These are phyloP conservation scores for Gossypium stocksii DNA, from an alignment of 345 rosid genomes.

Conservation along the genomic window DNA sequence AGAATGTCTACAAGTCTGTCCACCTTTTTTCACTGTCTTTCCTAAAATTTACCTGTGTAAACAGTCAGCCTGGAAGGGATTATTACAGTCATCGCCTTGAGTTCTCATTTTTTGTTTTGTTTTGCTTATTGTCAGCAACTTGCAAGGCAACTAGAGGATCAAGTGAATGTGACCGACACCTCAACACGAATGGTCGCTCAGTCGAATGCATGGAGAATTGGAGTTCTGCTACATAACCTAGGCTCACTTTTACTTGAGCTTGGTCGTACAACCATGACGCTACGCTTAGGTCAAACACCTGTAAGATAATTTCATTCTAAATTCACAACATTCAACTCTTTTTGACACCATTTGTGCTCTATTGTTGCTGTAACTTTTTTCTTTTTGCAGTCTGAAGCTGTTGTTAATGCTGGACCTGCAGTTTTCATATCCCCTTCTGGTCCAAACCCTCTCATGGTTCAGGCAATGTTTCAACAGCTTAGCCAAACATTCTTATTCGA, in stretches of 20 bases:
- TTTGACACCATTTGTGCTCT: neutral
- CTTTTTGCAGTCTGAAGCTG: conserved; percentile 56
- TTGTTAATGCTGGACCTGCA: conserved; percentile 79
- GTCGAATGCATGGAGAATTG: conserved; percentile 46
- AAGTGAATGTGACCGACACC: conserved; percentile 41
- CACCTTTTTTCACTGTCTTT: neutral
- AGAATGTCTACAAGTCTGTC: conserved; percentile 51
- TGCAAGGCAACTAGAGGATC: conserved; percentile 51
- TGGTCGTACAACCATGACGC: conserved; percentile 73
- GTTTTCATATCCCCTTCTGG: conserved; percentile 61
- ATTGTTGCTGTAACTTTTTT: conserved; percentile 10
- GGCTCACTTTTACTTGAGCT: conserved; percentile 78
- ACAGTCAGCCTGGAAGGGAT: neutral
- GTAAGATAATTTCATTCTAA: conserved; percentile 31
- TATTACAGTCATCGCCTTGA: neutral
- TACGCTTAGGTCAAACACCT: conserved; percentile 66
- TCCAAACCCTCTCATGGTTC: conserved; percentile 74
- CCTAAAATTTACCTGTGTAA: neutral
- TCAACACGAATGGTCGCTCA: conserved; percentile 32
- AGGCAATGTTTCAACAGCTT: conserved; percentile 35
- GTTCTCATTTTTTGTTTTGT: conserved; percentile 11
- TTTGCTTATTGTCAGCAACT: conserved; percentile 39
- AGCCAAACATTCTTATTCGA: neutral
- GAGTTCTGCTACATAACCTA: conserved; percentile 45
- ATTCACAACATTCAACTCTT: neutral